Evolutionary conservation across 176 grass and related monocot genomes (phyloP).

Genomic region (Ensete glaucum): DNA sequence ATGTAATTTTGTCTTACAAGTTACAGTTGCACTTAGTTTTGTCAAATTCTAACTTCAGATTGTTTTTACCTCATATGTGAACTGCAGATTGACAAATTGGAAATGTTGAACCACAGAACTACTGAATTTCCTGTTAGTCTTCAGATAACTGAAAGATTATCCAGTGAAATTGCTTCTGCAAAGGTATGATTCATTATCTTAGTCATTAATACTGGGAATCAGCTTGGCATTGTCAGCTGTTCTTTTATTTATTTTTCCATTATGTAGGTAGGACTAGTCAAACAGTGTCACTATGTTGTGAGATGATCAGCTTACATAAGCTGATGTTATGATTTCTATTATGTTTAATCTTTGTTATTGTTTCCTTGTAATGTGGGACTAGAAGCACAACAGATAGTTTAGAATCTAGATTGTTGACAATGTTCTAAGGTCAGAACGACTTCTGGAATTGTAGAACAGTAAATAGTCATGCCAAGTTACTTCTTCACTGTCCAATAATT

Average conservation of each 20-base stretch:
- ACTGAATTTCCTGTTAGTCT: conserved; percentile 56
- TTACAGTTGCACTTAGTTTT: too few species aligned
- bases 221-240: neutral
- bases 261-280: neutral
- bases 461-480: neutral
- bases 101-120: conserved; percentile 42
- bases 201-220: neutral
- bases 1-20: too few species aligned
- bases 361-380: neutral
- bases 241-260: neutral
- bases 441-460: neutral
- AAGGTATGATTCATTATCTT: conserved; percentile 43
- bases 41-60: neutral
- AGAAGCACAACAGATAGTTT: neutral
- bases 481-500: neutral
- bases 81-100: conserved; percentile 62
- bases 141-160: conserved; percentile 34
- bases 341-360: neutral
- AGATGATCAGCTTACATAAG: neutral
- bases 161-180: conserved; percentile 53
- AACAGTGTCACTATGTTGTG: neutral
- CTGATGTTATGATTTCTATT: neutral
- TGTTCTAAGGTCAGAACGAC: neutral
- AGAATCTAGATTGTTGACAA: too few species aligned
- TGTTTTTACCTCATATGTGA: conserved; percentile 20